These are phyloP conservation scores for Cardamine occulta DNA, from an alignment of 345 rosid species.

Conservation along the genomic window DNA sequence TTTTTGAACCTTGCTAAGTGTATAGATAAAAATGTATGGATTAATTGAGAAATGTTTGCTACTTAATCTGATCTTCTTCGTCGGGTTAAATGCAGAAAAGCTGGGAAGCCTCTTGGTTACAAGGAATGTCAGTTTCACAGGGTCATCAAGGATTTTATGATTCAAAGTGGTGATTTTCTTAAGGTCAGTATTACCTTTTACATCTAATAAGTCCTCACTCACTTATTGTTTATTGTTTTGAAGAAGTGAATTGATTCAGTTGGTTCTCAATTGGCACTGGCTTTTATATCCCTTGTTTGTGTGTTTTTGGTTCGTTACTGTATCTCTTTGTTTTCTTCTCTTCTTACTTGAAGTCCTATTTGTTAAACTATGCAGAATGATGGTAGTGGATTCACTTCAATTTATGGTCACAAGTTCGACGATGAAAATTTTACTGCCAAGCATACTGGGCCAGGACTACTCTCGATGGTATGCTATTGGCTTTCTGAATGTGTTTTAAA, in stretches of 20 bases:
- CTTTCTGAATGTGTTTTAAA: background rate
- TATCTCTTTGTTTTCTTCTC: background rate
- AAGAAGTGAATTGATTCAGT: background rate
- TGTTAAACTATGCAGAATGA: conserved; percentile 67
- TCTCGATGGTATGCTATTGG: conserved; percentile 73
- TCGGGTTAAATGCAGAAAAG: conserved; percentile 61
- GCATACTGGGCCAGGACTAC: conserved; percentile 95
- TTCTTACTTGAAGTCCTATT: background rate
- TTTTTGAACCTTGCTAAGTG: background rate
- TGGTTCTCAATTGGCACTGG: background rate
- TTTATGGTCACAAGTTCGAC: conserved; percentile 83
- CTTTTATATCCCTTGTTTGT: background rate
- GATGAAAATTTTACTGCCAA: conserved; percentile 90
- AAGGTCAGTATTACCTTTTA: conserved; percentile 56
- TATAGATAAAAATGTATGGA: background rate
- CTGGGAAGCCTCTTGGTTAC: conserved; percentile 89
- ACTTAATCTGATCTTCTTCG: conserved; percentile 13
- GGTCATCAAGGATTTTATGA: conserved; percentile 95
- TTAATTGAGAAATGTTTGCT: background rate
- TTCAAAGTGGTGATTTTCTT: conserved; percentile 93
- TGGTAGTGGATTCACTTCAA: conserved; percentile 89
- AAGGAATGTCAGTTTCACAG: conserved; percentile 94
- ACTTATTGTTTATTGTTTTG: background rate
- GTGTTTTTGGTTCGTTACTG: background rate
- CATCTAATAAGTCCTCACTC: background rate